These are phyloP conservation scores for Clathrus columnatus DNA, from an alignment of 768 basidiomycete species.

Conservation along the genomic window DNA sequence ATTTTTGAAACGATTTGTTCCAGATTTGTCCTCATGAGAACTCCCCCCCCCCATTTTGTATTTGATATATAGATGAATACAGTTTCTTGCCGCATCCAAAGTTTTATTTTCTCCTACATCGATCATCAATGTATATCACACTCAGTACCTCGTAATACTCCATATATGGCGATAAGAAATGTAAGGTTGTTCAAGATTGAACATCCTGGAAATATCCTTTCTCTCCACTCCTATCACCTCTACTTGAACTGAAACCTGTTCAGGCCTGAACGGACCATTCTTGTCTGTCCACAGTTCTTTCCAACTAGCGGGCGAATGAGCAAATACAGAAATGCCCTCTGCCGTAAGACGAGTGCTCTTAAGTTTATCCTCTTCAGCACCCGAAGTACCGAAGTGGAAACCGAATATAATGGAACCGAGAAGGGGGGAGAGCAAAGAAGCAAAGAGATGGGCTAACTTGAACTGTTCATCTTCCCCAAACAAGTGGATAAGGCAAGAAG, in stretches of 20 bases:
- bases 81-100: too few species aligned
- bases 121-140: too few species aligned
- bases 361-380: neutral
- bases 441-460: conserved; percentile 19
- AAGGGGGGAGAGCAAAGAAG: conserved; percentile 20
- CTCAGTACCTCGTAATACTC: neutral
- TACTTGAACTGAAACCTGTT: neutral
- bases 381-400: conserved; percentile 15
- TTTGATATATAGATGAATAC: too few species aligned
- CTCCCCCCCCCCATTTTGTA: too few species aligned
- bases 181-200: neutral
- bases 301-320: conserved; percentile 22
- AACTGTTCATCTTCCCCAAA: conserved; percentile 21
- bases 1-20: neutral
- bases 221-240: neutral
- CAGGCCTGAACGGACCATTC: neutral
- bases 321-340: conserved; percentile 14
- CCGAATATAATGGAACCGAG: conserved; percentile 25
- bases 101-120: too few species aligned
- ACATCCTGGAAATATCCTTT: neutral
- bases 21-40: neutral
- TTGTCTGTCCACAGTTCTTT: conserved; percentile 19
- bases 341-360: conserved; percentile 9
- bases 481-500: conserved; percentile 38
- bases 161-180: neutral